These are phyloP conservation scores for Podospora pseudocomata DNA, from an alignment of 495 filamentous ascomycete genomes.

Conservation along the genomic window DNA sequence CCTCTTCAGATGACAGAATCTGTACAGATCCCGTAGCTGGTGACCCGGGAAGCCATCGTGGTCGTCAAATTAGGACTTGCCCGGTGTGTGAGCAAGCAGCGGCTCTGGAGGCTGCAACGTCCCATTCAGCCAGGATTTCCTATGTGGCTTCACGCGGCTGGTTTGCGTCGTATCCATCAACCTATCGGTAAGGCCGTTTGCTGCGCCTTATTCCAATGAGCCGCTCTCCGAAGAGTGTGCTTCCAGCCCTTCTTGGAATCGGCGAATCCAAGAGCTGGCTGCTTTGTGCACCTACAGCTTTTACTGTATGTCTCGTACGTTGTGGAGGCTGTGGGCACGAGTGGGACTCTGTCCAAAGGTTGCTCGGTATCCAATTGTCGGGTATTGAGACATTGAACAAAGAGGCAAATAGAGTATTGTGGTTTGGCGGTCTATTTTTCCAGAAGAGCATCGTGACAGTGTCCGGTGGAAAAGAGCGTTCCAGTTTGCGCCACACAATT, in stretches of 20 bases:
- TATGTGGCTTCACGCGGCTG: not conserved
- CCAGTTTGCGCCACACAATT: not conserved
- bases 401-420: too few species aligned
- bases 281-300: too few species aligned
- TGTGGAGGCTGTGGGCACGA: not conserved
- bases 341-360: not conserved
- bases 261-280: not conserved
- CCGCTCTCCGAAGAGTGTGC: not conserved
- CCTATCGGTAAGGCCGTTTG: not conserved
- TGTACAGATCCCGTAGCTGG: not conserved
- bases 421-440: not conserved
- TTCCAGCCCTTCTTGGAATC: not conserved
- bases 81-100: not conserved
- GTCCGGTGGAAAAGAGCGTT: not conserved
- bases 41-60: not conserved
- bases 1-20: not conserved
- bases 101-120: not conserved
- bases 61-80: not conserved
- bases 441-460: not conserved
- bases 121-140: not conserved
- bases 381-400: too few species aligned
- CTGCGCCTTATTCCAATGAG: not conserved
- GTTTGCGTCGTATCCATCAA: not conserved
- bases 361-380: not conserved
- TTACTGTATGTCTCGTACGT: not conserved